These are phyloP conservation scores for Penicillium crystallinum DNA, from an alignment of 495 filamentous ascomycete genomes.

Conservation along the genomic window DNA sequence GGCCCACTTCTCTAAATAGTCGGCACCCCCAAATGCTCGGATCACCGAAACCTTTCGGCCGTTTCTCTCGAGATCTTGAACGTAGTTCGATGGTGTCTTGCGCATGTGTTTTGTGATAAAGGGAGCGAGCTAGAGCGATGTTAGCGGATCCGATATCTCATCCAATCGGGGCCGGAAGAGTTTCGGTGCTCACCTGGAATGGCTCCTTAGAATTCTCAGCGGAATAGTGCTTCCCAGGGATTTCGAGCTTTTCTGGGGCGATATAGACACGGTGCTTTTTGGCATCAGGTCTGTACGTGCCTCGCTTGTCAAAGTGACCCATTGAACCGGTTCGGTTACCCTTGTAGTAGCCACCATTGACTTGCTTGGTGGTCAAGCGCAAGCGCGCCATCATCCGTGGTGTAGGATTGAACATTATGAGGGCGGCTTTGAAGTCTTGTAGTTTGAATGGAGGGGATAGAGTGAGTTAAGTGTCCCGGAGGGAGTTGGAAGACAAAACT, in stretches of 20 bases:
- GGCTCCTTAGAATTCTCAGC: not conserved
- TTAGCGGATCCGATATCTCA: constrained; percentile 17
- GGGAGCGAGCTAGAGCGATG: constrained; percentile 64
- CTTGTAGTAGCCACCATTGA: constrained; percentile 94
- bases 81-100: constrained; percentile 35
- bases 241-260: constrained; percentile 58
- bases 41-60: constrained; percentile 21
- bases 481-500: constrained; percentile 9
- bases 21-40: constrained; percentile 30
- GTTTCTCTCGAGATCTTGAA: constrained; percentile 26
- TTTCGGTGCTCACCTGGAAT: not conserved
- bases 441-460: not conserved
- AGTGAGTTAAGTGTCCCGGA: constrained; percentile 6
- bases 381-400: constrained; percentile 59
- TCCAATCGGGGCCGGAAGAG: not conserved
- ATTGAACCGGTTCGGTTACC: constrained; percentile 82
- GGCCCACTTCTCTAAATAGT: constrained; percentile 40
- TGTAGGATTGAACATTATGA: constrained; percentile 63
- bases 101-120: constrained; percentile 69
- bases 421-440: not conserved
- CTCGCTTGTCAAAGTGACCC: constrained; percentile 80
- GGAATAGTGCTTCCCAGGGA: not conserved
- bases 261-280: constrained; percentile 86
- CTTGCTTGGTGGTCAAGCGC: constrained; percentile 85
- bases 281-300: constrained; percentile 78